Conservation (phyloP, 306 rosid species). For the Sphenostylis stenocarpa region DNA sequence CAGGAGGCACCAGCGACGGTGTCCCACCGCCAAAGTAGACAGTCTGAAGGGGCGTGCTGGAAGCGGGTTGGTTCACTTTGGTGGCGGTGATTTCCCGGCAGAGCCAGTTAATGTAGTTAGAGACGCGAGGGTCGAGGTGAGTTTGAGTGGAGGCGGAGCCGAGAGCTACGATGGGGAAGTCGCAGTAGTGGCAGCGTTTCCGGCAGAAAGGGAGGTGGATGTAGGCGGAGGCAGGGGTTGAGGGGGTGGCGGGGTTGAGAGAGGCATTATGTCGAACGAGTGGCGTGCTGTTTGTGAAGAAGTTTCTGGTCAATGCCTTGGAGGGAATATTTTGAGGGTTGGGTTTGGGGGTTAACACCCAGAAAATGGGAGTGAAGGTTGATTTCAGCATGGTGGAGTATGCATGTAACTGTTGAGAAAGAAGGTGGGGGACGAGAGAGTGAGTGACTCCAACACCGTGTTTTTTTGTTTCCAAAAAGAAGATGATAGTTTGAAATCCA, state of each 20-base stretch:
- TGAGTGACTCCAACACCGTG: too few species aligned
- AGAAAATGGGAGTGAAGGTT: slow-evolving; percentile 57
- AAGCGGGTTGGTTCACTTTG: slow-evolving; percentile 7
- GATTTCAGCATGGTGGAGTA: slow-evolving; percentile 52
- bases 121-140: slow-evolving; percentile 71
- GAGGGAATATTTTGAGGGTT: slow-evolving; percentile 10
- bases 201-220: slow-evolving; percentile 96
- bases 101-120: slow-evolving; percentile 60
- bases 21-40: slow-evolving; percentile 94
- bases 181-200: slow-evolving; percentile 94
- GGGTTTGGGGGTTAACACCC: slow-evolving; percentile 44
- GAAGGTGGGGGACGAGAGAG: not conserved
- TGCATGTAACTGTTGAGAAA: not conserved
- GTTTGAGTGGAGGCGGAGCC: slow-evolving; percentile 61
- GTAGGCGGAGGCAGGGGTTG: slow-evolving; percentile 72
- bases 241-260: not conserved
- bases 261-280: slow-evolving; percentile 74
- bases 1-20: slow-evolving; percentile 86
- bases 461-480: too few species aligned
- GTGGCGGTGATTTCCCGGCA: slow-evolving; percentile 82
- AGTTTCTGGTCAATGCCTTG: not conserved
- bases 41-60: slow-evolving; percentile 62
- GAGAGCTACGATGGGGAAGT: slow-evolving; percentile 90
- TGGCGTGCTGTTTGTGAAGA: slow-evolving; percentile 41
- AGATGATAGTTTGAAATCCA: too few species aligned